phyloP scores from a whole-genome alignment of 164 flowering plant species.

The Annona squamosa region DNA sequence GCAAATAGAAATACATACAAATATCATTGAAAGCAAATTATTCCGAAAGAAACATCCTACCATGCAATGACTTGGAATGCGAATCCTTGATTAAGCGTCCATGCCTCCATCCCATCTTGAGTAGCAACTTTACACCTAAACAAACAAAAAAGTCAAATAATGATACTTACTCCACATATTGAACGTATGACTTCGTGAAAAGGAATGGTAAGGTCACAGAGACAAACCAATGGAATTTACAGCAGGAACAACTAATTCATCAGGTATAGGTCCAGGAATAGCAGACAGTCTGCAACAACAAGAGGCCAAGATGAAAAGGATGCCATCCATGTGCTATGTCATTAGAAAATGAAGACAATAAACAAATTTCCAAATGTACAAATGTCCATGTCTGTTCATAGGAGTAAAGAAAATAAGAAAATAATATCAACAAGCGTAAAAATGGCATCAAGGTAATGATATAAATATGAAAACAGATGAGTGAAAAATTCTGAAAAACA shows the following conservation, averaged over 20 bases:
- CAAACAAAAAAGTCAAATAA: conserved; percentile 4
- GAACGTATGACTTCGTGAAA: neutral
- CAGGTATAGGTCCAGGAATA: conserved; percentile 94
- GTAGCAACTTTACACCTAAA: conserved; percentile 69
- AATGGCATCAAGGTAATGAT: neutral
- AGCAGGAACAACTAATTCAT: conserved; percentile 72
- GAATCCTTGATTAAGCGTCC: conserved; percentile 74
- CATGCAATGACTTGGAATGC: conserved; percentile 40
- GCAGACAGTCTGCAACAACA: conserved; percentile 59
- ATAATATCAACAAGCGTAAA: too few species aligned
- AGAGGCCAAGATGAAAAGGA: neutral
- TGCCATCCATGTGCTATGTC: neutral
- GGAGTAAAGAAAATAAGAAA: too few species aligned
- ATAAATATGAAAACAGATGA: too few species aligned
- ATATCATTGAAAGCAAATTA: neutral
- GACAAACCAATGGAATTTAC: conserved; percentile 75
- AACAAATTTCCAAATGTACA: too few species aligned
- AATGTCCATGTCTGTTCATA: neutral
- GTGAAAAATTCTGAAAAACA: too few species aligned
- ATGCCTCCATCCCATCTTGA: conserved; percentile 96
- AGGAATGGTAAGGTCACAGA: neutral
- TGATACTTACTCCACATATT: neutral
- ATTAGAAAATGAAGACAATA: too few species aligned
- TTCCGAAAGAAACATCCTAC: conserved; percentile 36
- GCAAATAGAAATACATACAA: neutral